A percentile compares a stretch with the other conserved stretches of the same genome.
These are phyloP conservation scores for Eucalyptus polybractea DNA, from an alignment of 345 rosid species.

Conservation along the genomic window DNA sequence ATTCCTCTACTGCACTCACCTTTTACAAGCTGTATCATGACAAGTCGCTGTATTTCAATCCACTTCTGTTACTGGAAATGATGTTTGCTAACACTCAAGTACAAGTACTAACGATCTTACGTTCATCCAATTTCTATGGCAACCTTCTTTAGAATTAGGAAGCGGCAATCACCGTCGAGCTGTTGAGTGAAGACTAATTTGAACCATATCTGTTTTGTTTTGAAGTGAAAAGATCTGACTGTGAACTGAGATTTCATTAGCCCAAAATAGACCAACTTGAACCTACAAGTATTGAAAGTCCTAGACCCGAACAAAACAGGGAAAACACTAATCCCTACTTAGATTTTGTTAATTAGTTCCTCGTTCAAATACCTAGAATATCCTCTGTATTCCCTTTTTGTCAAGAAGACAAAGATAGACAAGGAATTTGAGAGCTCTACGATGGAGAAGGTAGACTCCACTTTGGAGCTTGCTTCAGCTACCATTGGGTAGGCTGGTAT, in stretches of 20 bases:
- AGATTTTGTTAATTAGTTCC: not conserved
- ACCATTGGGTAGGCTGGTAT: rapidly evolving
- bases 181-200: not conserved
- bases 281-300: not conserved
- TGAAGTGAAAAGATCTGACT: not conserved
- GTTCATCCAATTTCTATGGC: not conserved
- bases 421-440: rapidly evolving
- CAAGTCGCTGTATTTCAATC: not conserved
- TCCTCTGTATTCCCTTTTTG: too few relatives aligned
- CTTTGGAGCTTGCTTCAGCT: rapidly evolving
- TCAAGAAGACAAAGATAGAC: too few relatives aligned
- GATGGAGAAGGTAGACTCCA: too few relatives aligned
- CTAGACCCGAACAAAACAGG: not conserved
- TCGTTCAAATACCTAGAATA: too few relatives aligned
- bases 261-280: not conserved
- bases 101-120: not conserved
- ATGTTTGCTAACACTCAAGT: not conserved
- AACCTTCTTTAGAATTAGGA: not conserved
- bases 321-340: not conserved
- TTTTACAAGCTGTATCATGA: not conserved
- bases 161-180: not conserved
- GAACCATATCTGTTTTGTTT: not conserved
- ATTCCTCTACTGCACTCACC: not conserved
- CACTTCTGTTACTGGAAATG: not conserved
- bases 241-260: not conserved